Evolutionary conservation across 2,329 filamentous ascomycete species (phyloP), one percentile per base, ranked within the genome.

Genomic region (Alternaria infectoria): DNA sequence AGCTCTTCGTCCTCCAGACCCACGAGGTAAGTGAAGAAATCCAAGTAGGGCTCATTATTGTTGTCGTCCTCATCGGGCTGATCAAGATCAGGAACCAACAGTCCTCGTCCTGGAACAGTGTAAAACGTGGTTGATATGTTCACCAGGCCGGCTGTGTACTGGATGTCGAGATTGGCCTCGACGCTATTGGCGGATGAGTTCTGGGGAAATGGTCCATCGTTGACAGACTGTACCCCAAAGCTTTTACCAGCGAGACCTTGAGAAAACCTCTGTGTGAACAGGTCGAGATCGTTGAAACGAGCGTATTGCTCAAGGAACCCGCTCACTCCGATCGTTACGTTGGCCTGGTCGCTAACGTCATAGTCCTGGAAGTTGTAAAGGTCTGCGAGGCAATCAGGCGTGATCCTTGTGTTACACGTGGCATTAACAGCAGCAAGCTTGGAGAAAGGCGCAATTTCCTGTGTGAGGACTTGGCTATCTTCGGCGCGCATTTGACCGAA

Each of bases 401-500:
- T 85, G 61, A 85, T 83, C 15, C 76, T 71, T 3, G 61, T 76
- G 66, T 82, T 81, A 71, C 84, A 86, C 44, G 72, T 76, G 6
- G 78, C 73, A 12, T 80, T 77, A 19, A 73, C 66, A n/a, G 71
- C 66, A 15, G 71, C 71, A 32, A 68, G 66, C 36, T 59, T 57
- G 4, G 64, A 67, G 17, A 75, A 65, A 9, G 67, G 67, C 9
- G 69, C 65, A 4, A 65, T 65, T 54, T 77, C 70, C 46, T 77
- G 67, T 30, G 75, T 72, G 19, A 77, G 60, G 12, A 81, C 73
- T 7, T 77, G 77, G 25, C 75, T 81, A 47, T 69, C 73, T 60
- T 86, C 83, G 3, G 83, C 69, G 28, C 74, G 76, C 21, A 86
- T 81, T 59, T 84, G 80, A 17, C 86, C 86, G 62, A 91, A 91